Conservation (phyloP, 176 grass and related monocot species). For the Paspalum notatum region DNA sequence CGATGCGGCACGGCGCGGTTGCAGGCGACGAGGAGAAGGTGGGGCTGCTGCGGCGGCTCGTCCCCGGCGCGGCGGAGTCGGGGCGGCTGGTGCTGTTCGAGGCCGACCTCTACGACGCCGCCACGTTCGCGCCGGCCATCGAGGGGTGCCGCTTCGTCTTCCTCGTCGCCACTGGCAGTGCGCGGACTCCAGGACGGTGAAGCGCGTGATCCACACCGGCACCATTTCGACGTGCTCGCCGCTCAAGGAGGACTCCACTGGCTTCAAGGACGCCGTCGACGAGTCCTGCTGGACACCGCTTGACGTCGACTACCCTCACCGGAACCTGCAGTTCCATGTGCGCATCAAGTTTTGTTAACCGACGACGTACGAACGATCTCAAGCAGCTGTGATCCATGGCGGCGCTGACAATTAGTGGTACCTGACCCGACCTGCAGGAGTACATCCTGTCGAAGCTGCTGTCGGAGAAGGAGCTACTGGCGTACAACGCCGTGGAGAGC, state of each 20-base stretch:
- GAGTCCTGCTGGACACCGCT: conserved; percentile 52
- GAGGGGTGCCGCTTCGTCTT: conserved; percentile 54
- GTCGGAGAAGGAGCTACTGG: conserved; percentile 54
- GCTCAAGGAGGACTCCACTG: conserved; percentile 28
- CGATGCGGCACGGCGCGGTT: too few relatives aligned
- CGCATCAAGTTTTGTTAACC: too few relatives aligned
- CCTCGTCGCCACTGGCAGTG: conserved; percentile 57
- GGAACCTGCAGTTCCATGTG: conserved; percentile 30
- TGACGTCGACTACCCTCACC: conserved; percentile 36
- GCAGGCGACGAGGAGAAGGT: conserved; percentile 41
- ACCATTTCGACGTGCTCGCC: conserved; percentile 31
- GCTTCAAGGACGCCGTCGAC: conserved; percentile 35
- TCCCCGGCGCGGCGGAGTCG: conserved; percentile 44
- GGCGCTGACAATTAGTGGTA: not conserved
- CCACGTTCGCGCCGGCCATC: conserved; percentile 45
- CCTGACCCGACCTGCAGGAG: not conserved
- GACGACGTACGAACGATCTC: not conserved
- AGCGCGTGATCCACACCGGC: conserved; percentile 51
- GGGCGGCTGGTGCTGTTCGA: conserved; percentile 9
- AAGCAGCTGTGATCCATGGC: not conserved
- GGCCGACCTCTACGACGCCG: conserved; percentile 18
- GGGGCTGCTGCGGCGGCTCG: conserved; percentile 31
- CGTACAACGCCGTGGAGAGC: conserved; percentile 33
- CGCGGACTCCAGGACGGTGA: conserved; percentile 41
- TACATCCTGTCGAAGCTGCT: conserved; percentile 34